Evolutionary conservation across 1,139 yeast genomes (phyloP), one percentile per base, ranked within the genome.

Genomic region (Saccharomyces hybrid): DNA sequence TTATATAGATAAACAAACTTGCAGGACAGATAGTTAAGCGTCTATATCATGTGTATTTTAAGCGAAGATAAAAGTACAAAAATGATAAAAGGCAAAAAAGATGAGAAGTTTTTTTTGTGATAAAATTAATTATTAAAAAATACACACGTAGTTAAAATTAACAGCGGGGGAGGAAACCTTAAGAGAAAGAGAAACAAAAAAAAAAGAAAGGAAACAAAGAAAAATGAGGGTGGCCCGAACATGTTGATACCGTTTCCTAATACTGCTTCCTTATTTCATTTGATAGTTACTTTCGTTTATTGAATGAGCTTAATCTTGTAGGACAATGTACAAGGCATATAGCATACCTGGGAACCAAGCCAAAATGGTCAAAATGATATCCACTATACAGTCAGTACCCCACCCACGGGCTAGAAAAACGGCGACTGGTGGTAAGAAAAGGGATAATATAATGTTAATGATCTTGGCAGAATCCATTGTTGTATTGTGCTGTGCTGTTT

Each of bases 291-390:
- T 46, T 46, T 46, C 31, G 48, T 25, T 25, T 11, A 26, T 13
- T 25, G 16, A 16, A 26, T 46, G 48, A 46, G 28, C 31, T 46
- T 54, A 60, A 44, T 56, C 59, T 34, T 59, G 51, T 26, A 78
- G 67, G 49, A 80, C 85, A 62, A 69, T 78, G 66, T 82, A 84
- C 70, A 83, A 77, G 52, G 80, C 74, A 64, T 83, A 88, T 55
- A 84, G 67, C 53, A 84, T 73, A 14, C 96, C 96, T 0, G 97
- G 97, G 57, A 89, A 68, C 71, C 80, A 86, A 2, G 96, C 96
- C 54, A 89, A 75, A 53, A 84, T 62, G 69, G 90, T 86, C 53
- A 89, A 76, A 28, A 87, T 78, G 54, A 88, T 75, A 70, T 88
- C 89, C 63, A 88, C 83, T 71, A 82, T 76, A 62, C 84, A 58